Base-by-base conservation (phyloP, 805 yeast species). In the Metschnikowia aberdeeniae region DNA sequence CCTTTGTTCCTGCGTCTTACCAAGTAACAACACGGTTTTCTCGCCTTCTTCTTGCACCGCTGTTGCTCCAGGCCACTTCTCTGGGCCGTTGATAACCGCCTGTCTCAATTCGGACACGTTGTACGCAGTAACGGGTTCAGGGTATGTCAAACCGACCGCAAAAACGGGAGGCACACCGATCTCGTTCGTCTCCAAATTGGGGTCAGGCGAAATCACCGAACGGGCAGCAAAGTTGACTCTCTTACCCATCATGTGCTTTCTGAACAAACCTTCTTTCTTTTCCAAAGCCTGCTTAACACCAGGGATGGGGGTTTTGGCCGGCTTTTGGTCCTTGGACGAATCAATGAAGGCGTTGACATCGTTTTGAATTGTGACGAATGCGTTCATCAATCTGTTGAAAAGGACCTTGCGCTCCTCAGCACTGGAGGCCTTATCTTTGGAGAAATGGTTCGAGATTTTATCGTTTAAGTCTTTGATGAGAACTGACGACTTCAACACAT, bases 241-340 rank as follows among this genome's bases (percentile, higher is more conserved):
- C 76, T 93, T 93, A 64, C 99, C 99, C 99, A 93, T 93, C 99
- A 93, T 93, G 63, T 93, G 96, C 65, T 92, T 93, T 75, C 99
- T 82, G 76, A 93, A 93, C 53, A 92, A 75, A 64, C 99, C 99
- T 70, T 93, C 99, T 66, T 93, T 93, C 82, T 93, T 92, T 68
- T 93, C 99, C 61, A 93, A 75, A 9, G 96, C 95, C 74, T 93
- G 99, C 65, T 93, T 93, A 59, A 93, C 81, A 73, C 99, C 99
- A 2, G 99, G 99, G 33, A 80, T 78, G 22, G 97, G 90, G 40
- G 79, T 68, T 51, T 82, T 80, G 37, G 74, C 76, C 10, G 79
- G 75, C 59, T 83, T 82, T 66, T 86, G 95, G 60, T 84, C 86
- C 68, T 93, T 92, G 38, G 96, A 81, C 32, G 95, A 81, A 67